These are phyloP conservation scores for Sporothrix mexicana DNA, from an alignment of 2,329 filamentous ascomycete species.

Conservation along the genomic window DNA sequence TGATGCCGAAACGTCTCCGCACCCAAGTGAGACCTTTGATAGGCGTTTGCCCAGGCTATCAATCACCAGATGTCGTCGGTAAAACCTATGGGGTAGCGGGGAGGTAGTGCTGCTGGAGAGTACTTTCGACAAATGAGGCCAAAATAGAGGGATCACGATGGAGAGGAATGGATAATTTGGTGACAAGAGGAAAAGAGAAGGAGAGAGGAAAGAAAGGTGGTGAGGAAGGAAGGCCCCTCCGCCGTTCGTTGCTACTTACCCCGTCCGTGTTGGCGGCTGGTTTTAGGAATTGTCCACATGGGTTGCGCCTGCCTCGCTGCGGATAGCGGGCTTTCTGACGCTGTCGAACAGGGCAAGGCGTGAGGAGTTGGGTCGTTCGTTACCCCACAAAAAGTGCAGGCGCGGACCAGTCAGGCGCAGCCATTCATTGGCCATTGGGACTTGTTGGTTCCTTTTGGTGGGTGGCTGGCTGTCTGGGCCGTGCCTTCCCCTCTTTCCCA, in stretches of 20 bases:
- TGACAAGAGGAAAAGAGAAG: neutral
- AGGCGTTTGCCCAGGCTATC: constrained; percentile 9
- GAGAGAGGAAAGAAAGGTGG: neutral
- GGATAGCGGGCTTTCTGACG: constrained; percentile 5
- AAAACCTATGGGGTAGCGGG: neutral
- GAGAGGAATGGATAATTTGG: neutral
- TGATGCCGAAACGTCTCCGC: constrained; percentile 25
- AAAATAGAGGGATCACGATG: neutral
- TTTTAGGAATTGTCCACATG: constrained; percentile 7
- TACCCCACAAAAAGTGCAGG: constrained; percentile 1
- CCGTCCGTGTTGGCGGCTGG: constrained; percentile 19
- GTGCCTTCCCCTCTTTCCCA: constrained; percentile 22
- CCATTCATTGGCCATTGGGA: neutral
- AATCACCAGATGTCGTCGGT: constrained; percentile 9
- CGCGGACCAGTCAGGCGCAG: constrained; percentile 8
- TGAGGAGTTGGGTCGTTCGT: constrained; percentile 24
- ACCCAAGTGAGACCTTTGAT: constrained; percentile 18
- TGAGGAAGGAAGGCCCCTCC: constrained; percentile 17
- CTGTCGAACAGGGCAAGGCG: constrained; percentile 28
- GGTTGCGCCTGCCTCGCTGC: constrained; percentile 11
- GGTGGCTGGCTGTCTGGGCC: constrained; percentile 24
- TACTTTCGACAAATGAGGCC: no score
- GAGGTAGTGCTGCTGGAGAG: no score
- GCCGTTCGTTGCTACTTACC: constrained; percentile 4
- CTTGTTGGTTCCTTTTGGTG: constrained; percentile 8